Evolutionary conservation across 805 yeast genomes (phyloP).

Genomic region (Kluyveromyces aestuarii): DNA sequence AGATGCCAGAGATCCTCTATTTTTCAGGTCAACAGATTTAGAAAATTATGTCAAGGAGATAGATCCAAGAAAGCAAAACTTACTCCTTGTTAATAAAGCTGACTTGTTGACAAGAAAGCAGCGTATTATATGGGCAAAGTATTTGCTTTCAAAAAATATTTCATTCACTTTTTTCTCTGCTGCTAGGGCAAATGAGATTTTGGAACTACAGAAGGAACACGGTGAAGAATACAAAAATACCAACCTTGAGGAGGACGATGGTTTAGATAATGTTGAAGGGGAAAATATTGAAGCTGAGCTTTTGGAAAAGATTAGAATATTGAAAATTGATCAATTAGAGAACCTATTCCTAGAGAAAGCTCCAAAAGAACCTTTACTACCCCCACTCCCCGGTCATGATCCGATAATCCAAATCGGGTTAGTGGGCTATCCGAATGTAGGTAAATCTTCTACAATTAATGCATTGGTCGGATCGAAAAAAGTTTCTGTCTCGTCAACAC

Average conservation of each 20-base stretch:
- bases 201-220: conserved; percentile 48
- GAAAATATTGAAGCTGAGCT: conserved; percentile 28
- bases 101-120: conserved; percentile 75
- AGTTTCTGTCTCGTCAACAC: conserved; percentile 97
- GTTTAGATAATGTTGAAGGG: conserved; percentile 19
- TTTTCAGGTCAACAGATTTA: conserved; percentile 82
- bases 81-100: conserved; percentile 86
- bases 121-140: conserved; percentile 79
- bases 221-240: conserved; percentile 21
- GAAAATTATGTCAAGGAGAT: conserved; percentile 75
- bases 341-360: conserved; percentile 65
- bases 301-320: conserved; percentile 51
- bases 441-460: conserved; percentile 95
- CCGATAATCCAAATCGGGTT: conserved; percentile 79
- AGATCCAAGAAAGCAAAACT: conserved; percentile 65
- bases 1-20: conserved; percentile 89
- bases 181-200: conserved; percentile 63
- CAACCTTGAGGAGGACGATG: conserved; percentile 21
- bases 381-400: conserved; percentile 49
- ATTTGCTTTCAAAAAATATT: conserved; percentile 60
- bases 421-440: conserved; percentile 96
- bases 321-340: conserved; percentile 81
- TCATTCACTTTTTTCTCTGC: conserved; percentile 92
- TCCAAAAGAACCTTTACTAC: conserved; percentile 48
- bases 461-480: conserved; percentile 93